Evolutionary conservation across 352 stramenopile species (phyloP).

Genomic region (Blastocystis sp.): DNA sequence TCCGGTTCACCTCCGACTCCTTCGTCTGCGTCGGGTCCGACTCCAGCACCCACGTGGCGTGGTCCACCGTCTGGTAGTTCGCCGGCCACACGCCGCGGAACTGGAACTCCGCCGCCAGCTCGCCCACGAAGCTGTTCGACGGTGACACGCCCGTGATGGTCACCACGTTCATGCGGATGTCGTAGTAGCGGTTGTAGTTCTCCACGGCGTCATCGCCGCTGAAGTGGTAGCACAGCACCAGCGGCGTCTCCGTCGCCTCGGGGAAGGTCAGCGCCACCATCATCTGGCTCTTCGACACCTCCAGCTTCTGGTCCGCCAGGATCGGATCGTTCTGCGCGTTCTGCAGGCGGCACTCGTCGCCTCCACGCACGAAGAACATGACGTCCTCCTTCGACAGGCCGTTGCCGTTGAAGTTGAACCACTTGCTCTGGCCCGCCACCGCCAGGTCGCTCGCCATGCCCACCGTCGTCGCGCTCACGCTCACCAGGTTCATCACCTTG

Average conservation of each 20-base stretch:
- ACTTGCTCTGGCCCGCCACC: constrained; percentile 54
- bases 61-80: background rate
- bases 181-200: constrained; percentile 10
- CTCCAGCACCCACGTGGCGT: constrained; percentile 29
- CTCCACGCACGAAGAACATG: constrained; percentile 29
- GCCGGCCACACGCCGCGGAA: constrained; percentile 14
- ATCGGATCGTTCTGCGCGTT: background rate
- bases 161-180: constrained; percentile 51
- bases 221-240: constrained; percentile 66
- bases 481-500: constrained; percentile 35
- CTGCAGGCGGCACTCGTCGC: background rate
- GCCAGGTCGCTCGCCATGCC: constrained; percentile 18
- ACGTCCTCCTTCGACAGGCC: constrained; percentile 23
- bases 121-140: background rate
- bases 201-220: background rate
- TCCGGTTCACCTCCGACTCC: background rate
- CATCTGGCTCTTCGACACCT: background rate
- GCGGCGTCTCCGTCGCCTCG: background rate
- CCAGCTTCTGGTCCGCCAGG: constrained; percentile 2
- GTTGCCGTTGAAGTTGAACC: constrained; percentile 56
- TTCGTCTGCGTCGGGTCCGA: background rate
- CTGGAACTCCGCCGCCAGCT: background rate
- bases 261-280: constrained; percentile 22
- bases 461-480: background rate
- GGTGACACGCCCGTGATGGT: constrained; percentile 47